phyloP scores from a whole-genome alignment of 2,329 filamentous ascomycete genomes.

The Cordyceps tenuipes region DNA sequence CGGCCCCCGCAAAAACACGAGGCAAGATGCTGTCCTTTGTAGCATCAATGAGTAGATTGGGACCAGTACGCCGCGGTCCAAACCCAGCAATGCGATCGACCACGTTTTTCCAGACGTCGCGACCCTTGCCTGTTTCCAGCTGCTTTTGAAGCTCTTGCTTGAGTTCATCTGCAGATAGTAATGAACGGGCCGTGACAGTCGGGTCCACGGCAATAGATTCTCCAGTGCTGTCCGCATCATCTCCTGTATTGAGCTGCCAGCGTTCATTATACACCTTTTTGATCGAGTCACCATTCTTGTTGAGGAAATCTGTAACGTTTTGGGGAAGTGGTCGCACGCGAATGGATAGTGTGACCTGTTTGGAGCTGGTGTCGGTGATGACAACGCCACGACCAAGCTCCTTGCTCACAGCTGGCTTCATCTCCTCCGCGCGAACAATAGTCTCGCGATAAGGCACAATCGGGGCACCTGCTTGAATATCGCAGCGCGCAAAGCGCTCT shows the following conservation, averaged over 20 bases:
- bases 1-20: slow-evolving; percentile 51
- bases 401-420: slow-evolving; percentile 80
- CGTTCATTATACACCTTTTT: slow-evolving; percentile 70
- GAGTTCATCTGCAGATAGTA: slow-evolving; percentile 67
- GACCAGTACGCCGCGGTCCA: slow-evolving; percentile 74
- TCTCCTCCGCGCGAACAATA: slow-evolving; percentile 79
- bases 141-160: slow-evolving; percentile 59
- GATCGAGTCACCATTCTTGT: slow-evolving; percentile 70
- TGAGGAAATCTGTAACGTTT: slow-evolving; percentile 74
- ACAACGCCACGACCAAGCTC: slow-evolving; percentile 79
- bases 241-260: slow-evolving; percentile 37
- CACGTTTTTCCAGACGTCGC: slow-evolving; percentile 65
- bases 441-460: slow-evolving; percentile 96
- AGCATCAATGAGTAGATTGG: slow-evolving; percentile 81
- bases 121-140: slow-evolving; percentile 64
- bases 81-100: slow-evolving; percentile 84
- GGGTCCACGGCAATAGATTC: slow-evolving; percentile 43
- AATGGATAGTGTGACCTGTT: slow-evolving; percentile 71
- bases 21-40: slow-evolving; percentile 65
- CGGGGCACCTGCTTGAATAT: slow-evolving; percentile 86
- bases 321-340: slow-evolving; percentile 70
- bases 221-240: slow-evolving; percentile 26
- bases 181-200: slow-evolving; percentile 49
- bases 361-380: slow-evolving; percentile 68
- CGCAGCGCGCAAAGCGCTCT: slow-evolving; percentile 87